Conservation (phyloP, 768 basidiomycete genomes). For the Cubamyces sp. region DNA sequence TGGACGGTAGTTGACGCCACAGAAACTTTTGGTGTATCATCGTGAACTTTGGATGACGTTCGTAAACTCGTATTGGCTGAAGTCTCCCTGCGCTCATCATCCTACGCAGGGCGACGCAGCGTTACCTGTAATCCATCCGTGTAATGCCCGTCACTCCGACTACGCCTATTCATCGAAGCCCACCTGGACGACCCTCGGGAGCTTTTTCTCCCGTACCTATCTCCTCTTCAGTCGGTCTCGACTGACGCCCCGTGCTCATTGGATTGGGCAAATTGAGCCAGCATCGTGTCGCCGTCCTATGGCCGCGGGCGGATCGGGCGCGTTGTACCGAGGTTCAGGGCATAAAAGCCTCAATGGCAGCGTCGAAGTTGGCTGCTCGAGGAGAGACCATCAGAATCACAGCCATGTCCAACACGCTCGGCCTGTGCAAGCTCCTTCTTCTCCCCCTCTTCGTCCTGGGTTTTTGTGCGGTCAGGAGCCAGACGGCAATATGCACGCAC, state of each 20-base stretch:
- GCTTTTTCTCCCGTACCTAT: neutral
- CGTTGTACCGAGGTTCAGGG: neutral
- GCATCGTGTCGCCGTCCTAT: neutral
- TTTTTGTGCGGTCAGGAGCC: neutral
- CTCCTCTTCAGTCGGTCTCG: no score
- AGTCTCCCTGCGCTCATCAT: no score
- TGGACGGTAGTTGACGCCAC: no score
- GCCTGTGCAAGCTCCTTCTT: neutral
- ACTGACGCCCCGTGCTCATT: no score
- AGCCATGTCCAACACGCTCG: neutral
- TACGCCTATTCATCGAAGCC: conserved; percentile 10
- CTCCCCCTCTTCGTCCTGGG: conserved; percentile 4
- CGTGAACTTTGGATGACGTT: no score
- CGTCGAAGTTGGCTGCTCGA: neutral
- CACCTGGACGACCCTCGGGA: neutral
- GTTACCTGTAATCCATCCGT: no score
- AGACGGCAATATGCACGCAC: conserved; percentile 22
- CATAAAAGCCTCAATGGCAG: conserved; percentile 1
- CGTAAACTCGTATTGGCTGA: no score
- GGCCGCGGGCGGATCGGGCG: neutral
- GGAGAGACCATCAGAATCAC: neutral
- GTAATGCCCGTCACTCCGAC: neutral
- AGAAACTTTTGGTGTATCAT: no score
- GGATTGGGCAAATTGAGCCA: no score
- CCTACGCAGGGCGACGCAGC: no score